A percentile compares a stretch with the other conserved stretches of the same genome.
These are phyloP conservation scores for Clohesyomyces aquaticus DNA, from an alignment of 495 filamentous ascomycete species.

Conservation along the genomic window DNA sequence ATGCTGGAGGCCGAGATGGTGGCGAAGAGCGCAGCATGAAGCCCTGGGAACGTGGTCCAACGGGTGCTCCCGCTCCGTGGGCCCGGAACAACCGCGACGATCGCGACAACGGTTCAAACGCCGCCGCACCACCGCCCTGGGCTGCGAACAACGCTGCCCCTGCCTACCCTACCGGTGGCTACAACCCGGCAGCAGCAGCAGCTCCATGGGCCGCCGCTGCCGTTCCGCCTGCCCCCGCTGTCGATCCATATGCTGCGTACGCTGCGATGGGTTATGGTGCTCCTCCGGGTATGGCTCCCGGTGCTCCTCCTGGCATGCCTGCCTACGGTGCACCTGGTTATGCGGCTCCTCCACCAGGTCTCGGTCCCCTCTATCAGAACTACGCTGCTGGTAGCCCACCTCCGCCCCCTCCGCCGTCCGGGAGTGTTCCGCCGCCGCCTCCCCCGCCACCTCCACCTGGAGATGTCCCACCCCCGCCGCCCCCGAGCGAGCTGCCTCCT, in stretches of 20 bases:
- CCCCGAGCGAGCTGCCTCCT: slow-evolving; percentile 73
- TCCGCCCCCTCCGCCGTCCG: slow-evolving; percentile 43
- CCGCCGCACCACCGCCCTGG: slow-evolving; percentile 44
- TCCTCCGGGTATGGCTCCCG: slow-evolving; percentile 50
- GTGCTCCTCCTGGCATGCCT: slow-evolving; percentile 39
- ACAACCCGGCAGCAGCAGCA: slow-evolving; percentile 20
- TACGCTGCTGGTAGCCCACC: slow-evolving; percentile 57
- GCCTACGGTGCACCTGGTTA: slow-evolving; percentile 36
- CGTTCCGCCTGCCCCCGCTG: not conserved
- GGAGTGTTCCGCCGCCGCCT: slow-evolving; percentile 69
- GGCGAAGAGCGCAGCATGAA: slow-evolving; percentile 64
- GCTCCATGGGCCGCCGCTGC: not conserved
- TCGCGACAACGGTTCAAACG: slow-evolving; percentile 31
- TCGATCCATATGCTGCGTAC: not conserved
- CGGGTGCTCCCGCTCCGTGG: slow-evolving; percentile 88
- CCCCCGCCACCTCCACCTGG: not conserved
- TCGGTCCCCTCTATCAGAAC: slow-evolving; percentile 70
- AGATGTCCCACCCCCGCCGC: slow-evolving; percentile 65
- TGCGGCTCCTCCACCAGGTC: slow-evolving; percentile 66
- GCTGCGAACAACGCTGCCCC: slow-evolving; percentile 31
- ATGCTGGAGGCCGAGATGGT: slow-evolving; percentile 47
- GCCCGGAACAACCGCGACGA: slow-evolving; percentile 41
- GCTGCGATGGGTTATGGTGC: not conserved
- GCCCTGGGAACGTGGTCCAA: slow-evolving; percentile 90
- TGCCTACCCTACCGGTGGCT: slow-evolving; percentile 20